Base-by-base conservation (phyloP, 495 filamentous ascomycete species). In the Ramalina intermedia region DNA sequence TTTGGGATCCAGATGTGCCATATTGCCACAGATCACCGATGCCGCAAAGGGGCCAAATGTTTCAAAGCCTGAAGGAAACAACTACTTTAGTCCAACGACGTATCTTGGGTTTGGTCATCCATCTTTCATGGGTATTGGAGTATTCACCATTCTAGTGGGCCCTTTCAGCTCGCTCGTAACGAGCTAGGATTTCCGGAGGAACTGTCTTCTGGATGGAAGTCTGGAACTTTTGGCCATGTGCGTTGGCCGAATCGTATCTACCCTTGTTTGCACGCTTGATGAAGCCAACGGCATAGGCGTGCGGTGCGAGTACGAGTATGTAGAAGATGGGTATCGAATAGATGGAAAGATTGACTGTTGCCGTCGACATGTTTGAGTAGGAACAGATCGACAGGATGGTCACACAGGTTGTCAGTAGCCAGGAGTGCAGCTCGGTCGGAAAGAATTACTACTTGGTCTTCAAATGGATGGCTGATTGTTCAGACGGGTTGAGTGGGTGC, bases 1-100 rank as follows among this genome's bases (percentile, higher is more conserved):
- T 14, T 35, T 42, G 20, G 37, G 21, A 46, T 60, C 51, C 17
- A 69, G 24, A 18, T 55, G 52, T 6, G 62, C 67, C 43, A 69
- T 44, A 47, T 68, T 69, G 7, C 63, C 64, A 14, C 60, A 55
- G 16, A 68, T 51, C 24, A 71, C 61, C 14, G 66, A 61, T 3
- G 62, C 50, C 3, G 58, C 58, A 40, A 71, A 67, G 16, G 70
- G 51, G 18, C 63, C 61, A 20, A 70, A 45, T 27, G 67, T 70
- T 53, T 73, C 68, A 47, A 69, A 59, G 17, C 21, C 16, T 41
- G 21, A 23, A 4, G 23, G 23, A 24, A 24, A 41, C 16, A 9
- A 18, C 39, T 4, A 33, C 12, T 33, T 33, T 13, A 33, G 12
- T 11, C 8, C 12, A 9, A 13, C 8, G 7, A 33, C 29, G 0